phyloP scores from a whole-genome alignment of 441 rosid genomes.

The Pelargonium australe region DNA sequence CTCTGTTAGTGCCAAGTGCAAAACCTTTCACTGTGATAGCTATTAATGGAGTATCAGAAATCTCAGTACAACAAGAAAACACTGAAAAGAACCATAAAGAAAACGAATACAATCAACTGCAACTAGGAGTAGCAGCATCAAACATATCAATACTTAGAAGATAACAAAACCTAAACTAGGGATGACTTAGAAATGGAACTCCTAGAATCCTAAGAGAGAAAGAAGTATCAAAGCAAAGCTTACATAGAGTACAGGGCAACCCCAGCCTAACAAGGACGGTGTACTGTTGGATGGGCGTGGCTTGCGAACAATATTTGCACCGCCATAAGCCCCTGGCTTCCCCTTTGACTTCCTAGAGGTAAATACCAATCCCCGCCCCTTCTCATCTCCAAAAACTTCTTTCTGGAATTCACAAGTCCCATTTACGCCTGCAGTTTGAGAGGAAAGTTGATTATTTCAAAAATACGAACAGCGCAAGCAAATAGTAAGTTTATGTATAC shows the following conservation, averaged over 20 bases:
- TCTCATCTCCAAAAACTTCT: slow-evolving; percentile 14
- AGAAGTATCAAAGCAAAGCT: slow-evolving; percentile 17
- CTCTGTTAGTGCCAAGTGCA: not conserved
- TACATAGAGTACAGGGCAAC: slow-evolving; percentile 10
- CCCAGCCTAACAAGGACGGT: slow-evolving; percentile 14
- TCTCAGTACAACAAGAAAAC: not conserved
- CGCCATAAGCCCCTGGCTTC: slow-evolving; percentile 26
- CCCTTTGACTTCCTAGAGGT: slow-evolving; percentile 9
- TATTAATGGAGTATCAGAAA: not conserved
- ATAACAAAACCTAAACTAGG: not conserved
- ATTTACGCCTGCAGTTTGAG: slow-evolving; percentile 18
- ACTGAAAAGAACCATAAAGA: not conserved
- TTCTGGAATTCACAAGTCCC: not conserved
- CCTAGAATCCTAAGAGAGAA: slow-evolving; percentile 9
- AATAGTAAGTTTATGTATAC: not conserved
- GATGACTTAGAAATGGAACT: not conserved
- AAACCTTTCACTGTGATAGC: not conserved
- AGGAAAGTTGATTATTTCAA: too few species aligned
- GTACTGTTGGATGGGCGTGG: slow-evolving; percentile 20
- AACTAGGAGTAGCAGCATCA: not conserved
- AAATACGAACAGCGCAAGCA: not conserved
- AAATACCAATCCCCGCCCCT: slow-evolving; percentile 5
- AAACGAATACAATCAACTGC: not conserved
- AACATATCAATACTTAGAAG: not conserved
- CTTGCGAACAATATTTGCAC: slow-evolving; percentile 20